These are phyloP conservation scores for Thalassiosira pacifica DNA, from an alignment of 352 stramenopile species.

Conservation along the genomic window DNA sequence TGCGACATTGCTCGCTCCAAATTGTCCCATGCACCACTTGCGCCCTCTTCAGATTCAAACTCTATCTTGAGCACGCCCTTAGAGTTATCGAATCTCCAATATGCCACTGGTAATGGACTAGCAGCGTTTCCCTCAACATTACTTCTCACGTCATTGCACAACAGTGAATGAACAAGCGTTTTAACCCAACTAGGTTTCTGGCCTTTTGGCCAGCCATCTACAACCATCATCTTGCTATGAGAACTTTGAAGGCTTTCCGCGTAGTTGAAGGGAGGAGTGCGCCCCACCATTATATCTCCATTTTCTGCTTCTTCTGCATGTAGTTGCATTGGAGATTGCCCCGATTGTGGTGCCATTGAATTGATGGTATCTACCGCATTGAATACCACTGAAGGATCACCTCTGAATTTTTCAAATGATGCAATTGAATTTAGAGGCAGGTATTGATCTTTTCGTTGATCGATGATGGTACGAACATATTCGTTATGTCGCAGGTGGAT, in stretches of 20 bases:
- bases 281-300: constrained; percentile 30
- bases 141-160: constrained; percentile 13
- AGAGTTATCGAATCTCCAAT: constrained; percentile 31
- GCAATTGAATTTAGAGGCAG: too few relatives aligned
- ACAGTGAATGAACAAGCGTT: constrained; percentile 20
- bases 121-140: background rate
- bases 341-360: background rate
- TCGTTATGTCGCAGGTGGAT: too few relatives aligned
- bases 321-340: constrained; percentile 23
- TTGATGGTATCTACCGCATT: constrained; percentile 35
- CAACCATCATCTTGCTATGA: constrained; percentile 40
- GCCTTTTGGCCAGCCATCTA: constrained; percentile 47
- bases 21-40: constrained; percentile 34
- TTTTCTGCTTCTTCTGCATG: constrained; percentile 5
- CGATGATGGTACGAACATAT: too few relatives aligned
- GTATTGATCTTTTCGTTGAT: too few relatives aligned
- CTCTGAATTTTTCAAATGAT: constrained; percentile 9
- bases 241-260: constrained; percentile 33
- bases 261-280: constrained; percentile 37
- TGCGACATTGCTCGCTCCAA: constrained; percentile 22
- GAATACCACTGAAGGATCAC: constrained; percentile 28
- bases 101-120: constrained; percentile 12
- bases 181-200: constrained; percentile 22
- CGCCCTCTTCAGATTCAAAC: constrained; percentile 43
- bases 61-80: constrained; percentile 45